Percentiles rank a stretch among this genome's conserved stretches.
Conservation (phyloP, 805 yeast genomes). For the Metschnikowia aberdeeniae region DNA sequence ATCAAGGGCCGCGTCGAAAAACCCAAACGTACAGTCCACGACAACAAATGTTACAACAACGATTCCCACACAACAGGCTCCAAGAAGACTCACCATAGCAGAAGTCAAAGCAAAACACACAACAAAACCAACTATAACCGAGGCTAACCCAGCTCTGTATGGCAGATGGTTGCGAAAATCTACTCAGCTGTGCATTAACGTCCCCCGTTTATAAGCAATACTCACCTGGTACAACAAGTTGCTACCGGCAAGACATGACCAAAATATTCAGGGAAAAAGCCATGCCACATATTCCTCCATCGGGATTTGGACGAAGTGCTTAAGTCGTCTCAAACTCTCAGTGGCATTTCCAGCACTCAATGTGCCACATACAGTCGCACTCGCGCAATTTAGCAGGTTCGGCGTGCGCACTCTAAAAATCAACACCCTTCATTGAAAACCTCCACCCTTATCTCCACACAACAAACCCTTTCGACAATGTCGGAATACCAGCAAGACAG, state of each 20-base stretch:
- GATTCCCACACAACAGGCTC: not conserved
- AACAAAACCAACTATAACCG: not conserved
- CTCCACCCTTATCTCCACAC: conserved; percentile 2
- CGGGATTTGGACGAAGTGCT: too few species aligned
- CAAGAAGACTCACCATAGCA: not conserved
- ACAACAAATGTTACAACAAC: conserved; percentile 27
- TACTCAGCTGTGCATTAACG: too few species aligned
- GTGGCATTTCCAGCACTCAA: too few species aligned
- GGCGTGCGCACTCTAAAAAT: conserved; percentile 5
- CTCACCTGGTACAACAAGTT: too few species aligned
- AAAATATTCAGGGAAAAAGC: too few species aligned
- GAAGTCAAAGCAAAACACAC: not conserved
- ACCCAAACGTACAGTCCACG: not conserved
- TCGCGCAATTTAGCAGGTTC: not conserved
- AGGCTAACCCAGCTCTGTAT: not conserved
- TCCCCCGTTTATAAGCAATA: too few species aligned
- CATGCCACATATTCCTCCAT: too few species aligned
- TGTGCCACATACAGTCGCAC: too few species aligned
- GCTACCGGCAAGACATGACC: too few species aligned
- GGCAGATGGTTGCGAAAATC: too few species aligned
- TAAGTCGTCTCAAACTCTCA: too few species aligned
- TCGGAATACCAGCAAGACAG: conserved; percentile 11
- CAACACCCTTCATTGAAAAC: not conserved
- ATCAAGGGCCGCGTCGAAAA: conserved; percentile 5
- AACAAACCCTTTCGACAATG: conserved; percentile 6